Evolutionary conservation across 192 early-diverging fungal species (phyloP), one percentile per base, ranked within the genome.

Genomic region (Polychytrium aggregatum): DNA sequence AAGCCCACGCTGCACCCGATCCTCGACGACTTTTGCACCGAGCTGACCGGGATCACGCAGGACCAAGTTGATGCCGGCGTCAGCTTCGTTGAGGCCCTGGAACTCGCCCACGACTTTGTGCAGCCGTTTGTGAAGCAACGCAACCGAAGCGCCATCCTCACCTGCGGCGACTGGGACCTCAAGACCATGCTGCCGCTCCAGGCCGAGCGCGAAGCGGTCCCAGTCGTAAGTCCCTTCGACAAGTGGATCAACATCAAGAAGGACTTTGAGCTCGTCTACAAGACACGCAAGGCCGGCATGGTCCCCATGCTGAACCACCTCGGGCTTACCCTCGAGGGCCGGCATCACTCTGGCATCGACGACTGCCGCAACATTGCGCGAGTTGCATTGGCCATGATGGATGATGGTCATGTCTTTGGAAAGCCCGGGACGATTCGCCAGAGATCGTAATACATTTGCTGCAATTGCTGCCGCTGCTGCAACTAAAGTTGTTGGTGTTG

Each of bases 331-430:
- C 88, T 93, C 57, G 63, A 73, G 39, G 90, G 90, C 8, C 52
- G 74, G 46, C 65, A 77, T 49, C 90, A 91, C 62, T 81, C 71
- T n/a, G 90, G 90, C 11, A 68, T 87, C 47, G 87, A 89, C 60
- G 88, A 93, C 57, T 67, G 87, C 1, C 43, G 72, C 21, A 93
- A 90, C 64, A 72, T 93, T 21, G 82, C 75, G n/a, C 43, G 69
- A n/a, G n/a, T n/a, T n/a, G n/a, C n/a, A n/a, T n/a, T n/a, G n/a
- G n/a, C n/a, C n/a, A n/a, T n/a, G n/a, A n/a, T n/a, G n/a, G n/a
- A n/a, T n/a, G n/a, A n/a, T n/a, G n/a, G n/a, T n/a, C n/a, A n/a
- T n/a, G n/a, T n/a, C n/a, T n/a, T n/a, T n/a, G n/a, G n/a, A n/a
- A n/a, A n/a, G n/a, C n/a, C n/a, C n/a, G n/a, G n/a, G n/a, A n/a